Percentiles rank a stretch among this genome's conserved stretches.
Conservation (phyloP, 2,329 filamentous ascomycete genomes). For the Exophiala viscosa region DNA sequence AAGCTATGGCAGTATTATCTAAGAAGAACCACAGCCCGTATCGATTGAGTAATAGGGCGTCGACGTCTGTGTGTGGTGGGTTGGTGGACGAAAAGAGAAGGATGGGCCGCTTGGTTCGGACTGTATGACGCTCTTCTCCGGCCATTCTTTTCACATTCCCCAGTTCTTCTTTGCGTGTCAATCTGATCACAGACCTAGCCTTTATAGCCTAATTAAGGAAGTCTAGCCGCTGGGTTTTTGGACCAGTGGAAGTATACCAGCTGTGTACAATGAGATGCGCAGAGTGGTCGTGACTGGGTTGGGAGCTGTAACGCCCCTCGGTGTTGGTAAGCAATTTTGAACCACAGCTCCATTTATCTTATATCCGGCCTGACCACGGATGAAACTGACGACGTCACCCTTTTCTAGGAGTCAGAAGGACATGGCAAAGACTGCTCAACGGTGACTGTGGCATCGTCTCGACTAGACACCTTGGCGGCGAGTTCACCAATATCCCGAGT, state of each 20-base stretch:
- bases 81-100: background rate
- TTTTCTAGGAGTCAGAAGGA: slow-evolving; percentile 59
- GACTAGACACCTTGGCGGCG: slow-evolving; percentile 58
- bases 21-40: background rate
- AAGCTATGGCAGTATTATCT: background rate
- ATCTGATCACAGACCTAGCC: too few species aligned
- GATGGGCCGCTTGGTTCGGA: background rate
- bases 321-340: slow-evolving; percentile 57
- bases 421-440: slow-evolving; percentile 77
- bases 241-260: background rate
- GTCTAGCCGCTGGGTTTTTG: background rate
- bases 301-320: slow-evolving; percentile 77
- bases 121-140: too few species aligned
- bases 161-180: too few species aligned
- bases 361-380: background rate
- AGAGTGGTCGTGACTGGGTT: slow-evolving; percentile 81
- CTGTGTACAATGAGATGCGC: slow-evolving; percentile 34
- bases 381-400: background rate
- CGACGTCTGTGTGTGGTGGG: background rate
- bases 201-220: background rate
- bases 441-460: slow-evolving; percentile 78
- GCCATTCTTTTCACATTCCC: too few species aligned
- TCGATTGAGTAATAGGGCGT: background rate
- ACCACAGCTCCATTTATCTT: slow-evolving; percentile 8
- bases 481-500: slow-evolving; percentile 73